Evolutionary conservation across 2,329 filamentous ascomycete genomes (phyloP).

Genomic region (Neoascochyta sp.): DNA sequence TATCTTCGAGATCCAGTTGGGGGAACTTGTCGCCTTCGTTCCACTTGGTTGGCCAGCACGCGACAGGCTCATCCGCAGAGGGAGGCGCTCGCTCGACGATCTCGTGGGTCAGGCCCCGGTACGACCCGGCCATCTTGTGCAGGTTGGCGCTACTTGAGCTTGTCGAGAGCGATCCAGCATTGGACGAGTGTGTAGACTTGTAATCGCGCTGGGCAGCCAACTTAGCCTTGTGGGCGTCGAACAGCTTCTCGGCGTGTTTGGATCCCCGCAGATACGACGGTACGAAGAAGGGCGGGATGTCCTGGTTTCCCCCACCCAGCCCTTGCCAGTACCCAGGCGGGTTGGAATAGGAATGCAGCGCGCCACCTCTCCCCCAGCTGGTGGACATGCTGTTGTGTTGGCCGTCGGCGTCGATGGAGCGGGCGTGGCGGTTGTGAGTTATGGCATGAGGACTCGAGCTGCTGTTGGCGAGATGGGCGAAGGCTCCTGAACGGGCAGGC

Average conservation of each 20-base stretch:
- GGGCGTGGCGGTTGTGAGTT: conserved; percentile 32
- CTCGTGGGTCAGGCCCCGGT: conserved; percentile 78
- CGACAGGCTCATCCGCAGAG: conserved; percentile 58
- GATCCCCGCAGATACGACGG: conserved; percentile 81
- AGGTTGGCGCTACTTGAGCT: conserved; percentile 57
- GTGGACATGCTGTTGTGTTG: conserved; percentile 43
- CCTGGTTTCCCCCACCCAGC: conserved; percentile 20
- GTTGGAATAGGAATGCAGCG: conserved; percentile 47
- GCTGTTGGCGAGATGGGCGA: conserved; percentile 56
- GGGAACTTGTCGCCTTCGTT: conserved; percentile 71
- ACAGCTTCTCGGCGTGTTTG: conserved; percentile 71
- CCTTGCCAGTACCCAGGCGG: conserved; percentile 42
- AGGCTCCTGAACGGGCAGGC: conserved; percentile 42
- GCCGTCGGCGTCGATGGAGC: conserved; percentile 49
- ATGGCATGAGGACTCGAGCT: conserved; percentile 26
- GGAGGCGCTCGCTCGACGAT: conserved; percentile 70
- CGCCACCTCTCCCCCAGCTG: conserved; percentile 43
- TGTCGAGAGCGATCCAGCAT: conserved; percentile 49
- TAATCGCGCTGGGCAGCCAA: conserved; percentile 46
- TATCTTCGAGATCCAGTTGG: conserved; percentile 68
- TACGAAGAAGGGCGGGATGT: conserved; percentile 62
- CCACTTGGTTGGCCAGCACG: conserved; percentile 80
- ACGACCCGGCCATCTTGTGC: conserved; percentile 60
- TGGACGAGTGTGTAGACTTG: conserved; percentile 44
- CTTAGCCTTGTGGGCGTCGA: conserved; percentile 65